Base-by-base conservation (phyloP, 1,284 basidiomycete genomes). In the Takashimella koratensis region DNA sequence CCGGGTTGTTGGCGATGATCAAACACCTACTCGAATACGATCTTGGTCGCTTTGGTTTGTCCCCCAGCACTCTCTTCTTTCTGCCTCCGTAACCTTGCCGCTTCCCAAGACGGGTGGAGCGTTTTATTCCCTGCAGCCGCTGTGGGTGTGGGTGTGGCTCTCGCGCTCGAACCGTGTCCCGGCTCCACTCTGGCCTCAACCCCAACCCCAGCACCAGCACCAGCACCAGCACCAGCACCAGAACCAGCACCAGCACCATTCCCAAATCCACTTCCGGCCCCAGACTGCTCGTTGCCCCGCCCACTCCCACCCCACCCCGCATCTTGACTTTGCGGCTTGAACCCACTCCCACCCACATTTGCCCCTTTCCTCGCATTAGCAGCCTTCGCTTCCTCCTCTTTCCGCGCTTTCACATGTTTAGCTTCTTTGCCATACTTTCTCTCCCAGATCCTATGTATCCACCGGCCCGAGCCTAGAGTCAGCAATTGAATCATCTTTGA, bases 91-190 rank as follows among this genome's bases (percentile, higher is more conserved):
- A 83, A 83, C 73, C 80, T 81, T 75, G 93, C 95, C 3, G 92
- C 92, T 74, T 89, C 88, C 92, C 93, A 96, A 19, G 89, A 92
- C 2, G 92, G 93, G 77, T 96, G 93, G 53, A 93, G 62, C 25
- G 81, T 78, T 58, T 76, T 79, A 52, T 79, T 76, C 16, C 30
- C 16, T n/a, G n/a, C n/a, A n/a, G n/a, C n/a, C n/a, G n/a, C n/a
- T n/a, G n/a, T n/a, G n/a, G n/a, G n/a, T n/a, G n/a, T n/a, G n/a
- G n/a, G n/a, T n/a, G n/a, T n/a, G n/a, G n/a, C n/a, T n/a, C n/a
- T n/a, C n/a, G n/a, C n/a, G n/a, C n/a, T n/a, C n/a, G n/a, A n/a
- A n/a, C n/a, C n/a, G n/a, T n/a, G n/a, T n/a, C n/a, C n/a, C n/a
- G n/a, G n/a, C n/a, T 72, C 66, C 50, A 58, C 26, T 16, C 26